Evolutionary conservation across 2,329 filamentous ascomycete genomes (phyloP).

Genomic region (Penicillium italicum): DNA sequence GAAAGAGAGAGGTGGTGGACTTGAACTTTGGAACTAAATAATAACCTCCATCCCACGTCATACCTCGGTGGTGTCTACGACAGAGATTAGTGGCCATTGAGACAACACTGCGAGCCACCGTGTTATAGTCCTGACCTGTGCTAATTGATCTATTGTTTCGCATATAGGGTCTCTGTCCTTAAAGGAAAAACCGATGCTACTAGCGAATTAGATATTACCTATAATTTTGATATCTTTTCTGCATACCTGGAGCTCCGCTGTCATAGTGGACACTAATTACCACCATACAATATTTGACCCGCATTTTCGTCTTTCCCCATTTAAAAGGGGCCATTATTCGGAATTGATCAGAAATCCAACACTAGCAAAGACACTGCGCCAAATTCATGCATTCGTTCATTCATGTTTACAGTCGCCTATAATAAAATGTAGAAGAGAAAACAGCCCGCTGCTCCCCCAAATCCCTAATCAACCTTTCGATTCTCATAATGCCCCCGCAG

Average conservation of each 20-base stretch:
- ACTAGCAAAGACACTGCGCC: too few relatives aligned
- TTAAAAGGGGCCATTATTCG: not conserved
- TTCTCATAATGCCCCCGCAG: conserved; percentile 40
- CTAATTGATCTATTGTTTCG: too few relatives aligned
- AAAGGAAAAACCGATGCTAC: too few relatives aligned
- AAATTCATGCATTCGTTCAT: conserved; percentile 13
- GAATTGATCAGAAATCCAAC: not conserved
- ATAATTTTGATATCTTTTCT: too few relatives aligned
- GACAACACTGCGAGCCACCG: not conserved
- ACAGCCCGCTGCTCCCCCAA: conserved; percentile 17
- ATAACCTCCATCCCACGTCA: conserved; percentile 1
- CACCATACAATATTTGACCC: not conserved
- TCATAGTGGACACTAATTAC: not conserved
- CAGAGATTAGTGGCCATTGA: fast-evolving
- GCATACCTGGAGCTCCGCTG: not conserved
- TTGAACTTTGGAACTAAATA: not conserved
- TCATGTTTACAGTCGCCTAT: conserved; percentile 16
- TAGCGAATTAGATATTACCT: too few relatives aligned
- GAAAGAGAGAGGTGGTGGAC: not conserved
- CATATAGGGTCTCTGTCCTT: too few relatives aligned
- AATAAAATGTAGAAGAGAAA: conserved; percentile 1
- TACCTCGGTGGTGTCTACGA: not conserved
- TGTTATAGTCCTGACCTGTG: not conserved
- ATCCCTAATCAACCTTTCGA: conserved; percentile 26
- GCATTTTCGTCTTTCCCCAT: not conserved